Evolutionary conservation across 352 stramenopile species (phyloP), one percentile per base, ranked within the genome.

Genomic region (Pythium coloratum): DNA sequence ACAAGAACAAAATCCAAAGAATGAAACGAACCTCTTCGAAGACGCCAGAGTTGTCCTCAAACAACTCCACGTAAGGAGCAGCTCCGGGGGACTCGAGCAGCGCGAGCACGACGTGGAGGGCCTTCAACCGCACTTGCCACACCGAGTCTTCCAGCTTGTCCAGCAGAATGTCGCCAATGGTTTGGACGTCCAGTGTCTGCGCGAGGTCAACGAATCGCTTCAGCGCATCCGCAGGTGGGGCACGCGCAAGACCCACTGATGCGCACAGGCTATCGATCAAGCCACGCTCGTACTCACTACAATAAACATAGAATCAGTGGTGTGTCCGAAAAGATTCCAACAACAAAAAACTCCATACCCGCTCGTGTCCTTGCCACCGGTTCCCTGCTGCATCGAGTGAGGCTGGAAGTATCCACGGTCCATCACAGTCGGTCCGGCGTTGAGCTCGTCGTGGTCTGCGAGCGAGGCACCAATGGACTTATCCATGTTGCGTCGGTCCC

Each of bases 391-490:
- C 44, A 75, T 46, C 20, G 73, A 71, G 1, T 90, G 88, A 3
- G 85, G 82, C 61, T 92, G 84, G 64, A 88, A 91, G 61, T 90
- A 86, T 1, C 83, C 83, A n/a, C 82, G 83, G 30, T 94, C 85
- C 63, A 90, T 78, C 32, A 92, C 72, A 34, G 86, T 71, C 8
- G 79, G 73, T 0, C 82, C 84, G 8, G 85, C 80, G n/a, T 74
- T 81, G 46, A 94, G 67, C 55, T 94, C 88, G 49, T 96, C 88
- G 64, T 96, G 84, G 68, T 96, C 88, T 42, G 88, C 86, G 18
- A 96, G 72, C 10, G 88, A 96, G n/a, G 84, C 90, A n/a, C 77
- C 86, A 76, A 96, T 96, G 16, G 84, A 93, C 72, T 94, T 94
- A 72, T 96, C 88, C 82, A 96, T 94, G 79, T 96, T 94, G 40